These are phyloP conservation scores for Tetrapyrgos nigripes DNA, from an alignment of 1,284 basidiomycete genomes.

Conservation along the genomic window DNA sequence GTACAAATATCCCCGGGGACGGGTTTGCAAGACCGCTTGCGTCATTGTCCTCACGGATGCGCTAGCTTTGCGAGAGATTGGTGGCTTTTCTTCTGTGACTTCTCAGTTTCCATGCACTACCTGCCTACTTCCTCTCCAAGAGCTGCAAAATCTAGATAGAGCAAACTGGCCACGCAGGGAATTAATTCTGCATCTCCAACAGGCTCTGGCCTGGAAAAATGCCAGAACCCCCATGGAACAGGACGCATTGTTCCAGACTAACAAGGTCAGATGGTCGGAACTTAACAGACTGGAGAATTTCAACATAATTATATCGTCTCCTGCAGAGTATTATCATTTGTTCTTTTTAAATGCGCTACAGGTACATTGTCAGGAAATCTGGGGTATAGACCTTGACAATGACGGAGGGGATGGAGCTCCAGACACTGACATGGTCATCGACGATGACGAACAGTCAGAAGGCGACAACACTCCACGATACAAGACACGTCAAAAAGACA, in stretches of 20 bases:
- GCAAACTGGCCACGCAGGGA: slow-evolving; percentile 21
- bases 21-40: slow-evolving; percentile 24
- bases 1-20: slow-evolving; percentile 20
- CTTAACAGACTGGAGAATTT: too few relatives aligned
- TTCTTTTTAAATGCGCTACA: not conserved
- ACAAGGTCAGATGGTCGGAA: slow-evolving; percentile 40
- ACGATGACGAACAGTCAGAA: too few relatives aligned
- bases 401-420: not conserved
- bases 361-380: not conserved
- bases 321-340: not conserved
- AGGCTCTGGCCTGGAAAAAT: slow-evolving; percentile 6
- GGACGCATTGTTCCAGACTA: slow-evolving; percentile 16
- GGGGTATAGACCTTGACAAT: not conserved
- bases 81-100: slow-evolving; percentile 22
- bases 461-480: too few relatives aligned
- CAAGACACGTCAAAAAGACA: not conserved
- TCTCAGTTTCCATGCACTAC: slow-evolving; percentile 29
- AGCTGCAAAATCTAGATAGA: slow-evolving; percentile 22
- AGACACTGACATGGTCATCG: not conserved
- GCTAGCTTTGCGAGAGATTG: slow-evolving; percentile 29
- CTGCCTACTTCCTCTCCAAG: slow-evolving; percentile 22
- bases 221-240: not conserved
- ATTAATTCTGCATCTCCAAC: not conserved
- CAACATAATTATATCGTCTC: not conserved
- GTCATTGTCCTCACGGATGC: slow-evolving; percentile 36